phyloP scores from a whole-genome alignment of 768 basidiomycete species.

The Trametes villosa region DNA sequence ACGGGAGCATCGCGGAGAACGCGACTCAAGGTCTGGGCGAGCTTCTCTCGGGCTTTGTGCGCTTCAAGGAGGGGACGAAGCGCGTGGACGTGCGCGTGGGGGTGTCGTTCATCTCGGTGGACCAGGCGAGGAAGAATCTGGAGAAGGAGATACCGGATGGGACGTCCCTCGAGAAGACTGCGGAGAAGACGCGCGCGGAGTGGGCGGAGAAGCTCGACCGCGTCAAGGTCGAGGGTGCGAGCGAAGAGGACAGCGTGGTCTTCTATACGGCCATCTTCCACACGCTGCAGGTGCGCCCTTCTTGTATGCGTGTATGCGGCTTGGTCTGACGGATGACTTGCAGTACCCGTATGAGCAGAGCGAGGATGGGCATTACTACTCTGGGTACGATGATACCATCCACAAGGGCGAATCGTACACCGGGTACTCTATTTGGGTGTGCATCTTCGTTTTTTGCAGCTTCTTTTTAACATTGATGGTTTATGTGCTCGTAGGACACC shows the following conservation, averaged over 20 bases:
- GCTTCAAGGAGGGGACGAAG: slow-evolving; percentile 41
- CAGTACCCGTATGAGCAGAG: slow-evolving; percentile 80
- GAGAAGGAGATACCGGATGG: slow-evolving; percentile 46
- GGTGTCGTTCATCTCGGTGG: slow-evolving; percentile 74
- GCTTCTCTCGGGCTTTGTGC: slow-evolving; percentile 55
- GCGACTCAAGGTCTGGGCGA: slow-evolving; percentile 43
- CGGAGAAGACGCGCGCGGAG: slow-evolving; percentile 35
- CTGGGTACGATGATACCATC: slow-evolving; percentile 70
- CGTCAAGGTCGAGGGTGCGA: slow-evolving; percentile 41
- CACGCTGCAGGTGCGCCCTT: slow-evolving; percentile 63
- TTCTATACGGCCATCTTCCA: slow-evolving; percentile 68
- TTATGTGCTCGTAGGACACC: slow-evolving; percentile 64
- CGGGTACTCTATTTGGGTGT: slow-evolving; percentile 80
- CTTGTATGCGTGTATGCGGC: too few relatives aligned
- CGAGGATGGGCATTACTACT: slow-evolving; percentile 72
- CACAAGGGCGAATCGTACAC: slow-evolving; percentile 74
- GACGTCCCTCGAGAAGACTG: slow-evolving; percentile 42
- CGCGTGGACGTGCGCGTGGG: slow-evolving; percentile 62
- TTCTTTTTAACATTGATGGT: neutral
- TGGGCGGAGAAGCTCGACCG: slow-evolving; percentile 49
- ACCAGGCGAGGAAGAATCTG: slow-evolving; percentile 52
- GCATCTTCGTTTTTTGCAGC: slow-evolving; percentile 14
- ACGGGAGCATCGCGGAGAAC: slow-evolving; percentile 41
- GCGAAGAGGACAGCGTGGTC: slow-evolving; percentile 36
- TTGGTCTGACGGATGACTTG: too few relatives aligned